A percentile compares a stretch with the other conserved stretches of the same genome.
phyloP scores from a whole-genome alignment of 129 eudicot species.

The Helianthus annuus region HanXRQr2.0-SUNRISE NC_035444.2:6957577-6958076 shows the following conservation, averaged over 20 bases:
- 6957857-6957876: not conserved
- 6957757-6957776: conserved; percentile 50
- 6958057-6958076: too few relatives aligned
- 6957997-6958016: conserved; percentile 12
- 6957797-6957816: conserved; percentile 66
- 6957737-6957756: conserved; percentile 57
- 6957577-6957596: conserved; percentile 4
- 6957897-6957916: not conserved
- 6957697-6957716: conserved; percentile 51
- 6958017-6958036: not conserved
- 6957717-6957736: conserved; percentile 64
- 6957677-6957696: conserved; percentile 79
- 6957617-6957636: conserved; percentile 61
- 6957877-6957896: conserved; percentile 6
- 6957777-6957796: conserved; percentile 49
- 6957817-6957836: conserved; percentile 42
- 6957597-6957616: conserved; percentile 34
- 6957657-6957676: conserved; percentile 53
- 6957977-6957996: not conserved
- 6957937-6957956: not conserved
- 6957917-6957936: not conserved
- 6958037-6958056: not conserved
- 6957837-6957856: not conserved
- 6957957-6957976: not conserved
- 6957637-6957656: conserved; percentile 51